These are phyloP conservation scores for Colletotrichum chlorophyti DNA, from an alignment of 2,329 filamentous ascomycete genomes.

Conservation along the genomic window DNA sequence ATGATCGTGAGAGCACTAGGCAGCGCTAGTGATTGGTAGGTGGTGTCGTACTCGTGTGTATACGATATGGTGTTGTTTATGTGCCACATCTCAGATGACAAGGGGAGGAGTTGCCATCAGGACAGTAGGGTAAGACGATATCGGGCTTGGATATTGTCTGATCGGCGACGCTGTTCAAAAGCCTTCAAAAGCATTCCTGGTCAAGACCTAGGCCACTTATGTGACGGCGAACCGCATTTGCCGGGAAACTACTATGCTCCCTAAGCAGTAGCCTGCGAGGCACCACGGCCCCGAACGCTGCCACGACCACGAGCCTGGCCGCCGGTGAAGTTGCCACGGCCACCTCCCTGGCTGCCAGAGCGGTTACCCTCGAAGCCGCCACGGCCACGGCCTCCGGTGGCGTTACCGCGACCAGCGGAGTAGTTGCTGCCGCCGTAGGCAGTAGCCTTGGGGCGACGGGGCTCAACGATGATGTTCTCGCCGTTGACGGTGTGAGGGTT, in stretches of 20 bases:
- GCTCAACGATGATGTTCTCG: slow-evolving; percentile 86
- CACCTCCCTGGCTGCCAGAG: slow-evolving; percentile 57
- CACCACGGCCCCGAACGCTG: slow-evolving; percentile 70
- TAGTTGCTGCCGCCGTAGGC: slow-evolving; percentile 75
- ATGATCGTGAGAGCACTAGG: slow-evolving; percentile 14
- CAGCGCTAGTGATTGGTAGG: no score
- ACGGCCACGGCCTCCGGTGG: slow-evolving; percentile 64
- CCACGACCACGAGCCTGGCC: slow-evolving; percentile 72
- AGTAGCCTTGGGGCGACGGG: slow-evolving; percentile 79
- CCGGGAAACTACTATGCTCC: background rate
- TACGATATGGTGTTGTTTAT: background rate
- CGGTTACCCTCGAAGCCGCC: slow-evolving; percentile 68
- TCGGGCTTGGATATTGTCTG: background rate
- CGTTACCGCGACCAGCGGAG: slow-evolving; percentile 44
- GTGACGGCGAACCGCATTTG: background rate
- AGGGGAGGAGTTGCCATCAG: background rate
- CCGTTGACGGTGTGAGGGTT: slow-evolving; percentile 88
- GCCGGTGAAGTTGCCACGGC: slow-evolving; percentile 73
- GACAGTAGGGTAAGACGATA: background rate
- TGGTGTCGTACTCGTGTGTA: background rate
- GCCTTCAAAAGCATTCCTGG: background rate
- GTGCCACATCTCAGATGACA: background rate
- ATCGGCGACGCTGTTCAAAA: background rate
- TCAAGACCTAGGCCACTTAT: background rate
- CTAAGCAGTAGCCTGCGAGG: slow-evolving; percentile 49